A percentile compares a stretch with the other conserved stretches of the same genome.
Conservation (phyloP, 2,329 filamentous ascomycete species). For the Xylariaceae sp. region DNA sequence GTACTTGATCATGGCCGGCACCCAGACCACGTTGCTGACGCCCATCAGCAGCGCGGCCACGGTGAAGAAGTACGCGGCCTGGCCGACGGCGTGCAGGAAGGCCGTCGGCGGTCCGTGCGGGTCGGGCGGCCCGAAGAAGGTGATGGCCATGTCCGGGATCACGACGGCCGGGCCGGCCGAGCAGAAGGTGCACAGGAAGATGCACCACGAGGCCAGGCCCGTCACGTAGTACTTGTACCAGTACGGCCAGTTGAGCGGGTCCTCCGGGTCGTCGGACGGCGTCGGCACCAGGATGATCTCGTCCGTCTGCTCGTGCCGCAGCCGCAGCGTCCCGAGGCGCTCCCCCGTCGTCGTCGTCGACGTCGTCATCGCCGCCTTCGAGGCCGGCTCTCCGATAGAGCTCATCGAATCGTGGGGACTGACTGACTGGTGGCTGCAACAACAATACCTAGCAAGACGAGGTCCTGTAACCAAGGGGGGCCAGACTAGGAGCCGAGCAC, state of each 20-base stretch:
- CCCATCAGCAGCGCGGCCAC: conserved; percentile 1
- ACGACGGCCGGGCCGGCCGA: conserved; percentile 1
- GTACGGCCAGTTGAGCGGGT: conserved; percentile 3
- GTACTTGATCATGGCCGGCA: conserved; percentile 1
- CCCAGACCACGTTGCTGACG: conserved; percentile 2
- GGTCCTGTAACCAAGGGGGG: no score
- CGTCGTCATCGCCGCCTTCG: not conserved
- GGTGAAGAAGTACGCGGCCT: conserved; percentile 2
- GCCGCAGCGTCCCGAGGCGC: not conserved
- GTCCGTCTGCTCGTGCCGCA: conserved; percentile 1
- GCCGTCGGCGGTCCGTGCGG: not conserved
- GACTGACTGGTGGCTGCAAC: no score
- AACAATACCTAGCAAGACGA: no score
- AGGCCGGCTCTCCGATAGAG: no score
- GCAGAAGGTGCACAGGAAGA: conserved; percentile 4
- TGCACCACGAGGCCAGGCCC: conserved; percentile 1
- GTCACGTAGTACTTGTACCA: conserved; percentile 4
- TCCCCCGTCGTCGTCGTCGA: not conserved
- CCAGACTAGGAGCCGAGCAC: no score
- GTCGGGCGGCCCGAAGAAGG: conserved; percentile 1
- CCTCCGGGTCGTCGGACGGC: conserved; percentile 2
- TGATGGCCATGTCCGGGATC: conserved; percentile 1
- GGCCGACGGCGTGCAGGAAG: conserved; percentile 1
- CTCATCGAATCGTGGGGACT: no score
- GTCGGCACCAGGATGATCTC: conserved; percentile 1